A percentile compares a stretch with the other conserved stretches of the same genome.
Conservation (phyloP, 1,284 basidiomycete species). For the Malassezia globosa region DNA sequence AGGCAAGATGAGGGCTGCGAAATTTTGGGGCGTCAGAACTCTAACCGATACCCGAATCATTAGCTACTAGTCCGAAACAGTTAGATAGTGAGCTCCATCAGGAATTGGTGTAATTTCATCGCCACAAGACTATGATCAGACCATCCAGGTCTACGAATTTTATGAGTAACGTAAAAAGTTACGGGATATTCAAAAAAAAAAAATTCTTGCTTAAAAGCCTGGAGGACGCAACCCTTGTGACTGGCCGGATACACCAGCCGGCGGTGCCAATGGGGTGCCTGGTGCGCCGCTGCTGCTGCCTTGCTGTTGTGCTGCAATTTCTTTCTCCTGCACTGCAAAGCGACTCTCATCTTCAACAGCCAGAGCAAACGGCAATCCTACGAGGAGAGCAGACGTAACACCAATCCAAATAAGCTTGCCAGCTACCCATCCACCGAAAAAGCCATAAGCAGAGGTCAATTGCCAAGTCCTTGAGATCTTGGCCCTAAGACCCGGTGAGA, state of each 20-base stretch:
- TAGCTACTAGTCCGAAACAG: too few relatives aligned
- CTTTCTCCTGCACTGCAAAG: conserved; percentile 85
- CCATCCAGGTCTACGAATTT: too few relatives aligned
- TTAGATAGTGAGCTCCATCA: too few relatives aligned
- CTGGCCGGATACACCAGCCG: conserved; percentile 18
- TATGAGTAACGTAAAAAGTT: too few relatives aligned
- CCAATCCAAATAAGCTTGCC: conserved; percentile 89
- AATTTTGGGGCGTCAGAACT: too few relatives aligned
- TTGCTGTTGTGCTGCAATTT: conserved; percentile 82
- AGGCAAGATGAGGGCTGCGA: too few relatives aligned
- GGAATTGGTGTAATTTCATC: too few relatives aligned
- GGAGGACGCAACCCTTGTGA: conserved; percentile 33
- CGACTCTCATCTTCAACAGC: conserved; percentile 91
- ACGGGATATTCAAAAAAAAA: not conserved
- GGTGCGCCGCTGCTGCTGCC: conserved; percentile 59
- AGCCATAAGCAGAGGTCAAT: conserved; percentile 55
- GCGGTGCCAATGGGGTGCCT: conserved; percentile 7
- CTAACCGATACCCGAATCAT: too few relatives aligned
- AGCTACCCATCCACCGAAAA: conserved; percentile 57
- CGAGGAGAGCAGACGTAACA: conserved; percentile 81
- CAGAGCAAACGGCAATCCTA: conserved; percentile 82
- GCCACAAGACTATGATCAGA: too few relatives aligned
- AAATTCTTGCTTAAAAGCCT: conserved; percentile 26
- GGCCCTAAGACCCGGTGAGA: conserved; percentile 77
- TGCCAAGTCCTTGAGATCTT: conserved; percentile 58